Conservation (phyloP, 495 filamentous ascomycete genomes). For the Jackrogersella multiformis region DNA sequence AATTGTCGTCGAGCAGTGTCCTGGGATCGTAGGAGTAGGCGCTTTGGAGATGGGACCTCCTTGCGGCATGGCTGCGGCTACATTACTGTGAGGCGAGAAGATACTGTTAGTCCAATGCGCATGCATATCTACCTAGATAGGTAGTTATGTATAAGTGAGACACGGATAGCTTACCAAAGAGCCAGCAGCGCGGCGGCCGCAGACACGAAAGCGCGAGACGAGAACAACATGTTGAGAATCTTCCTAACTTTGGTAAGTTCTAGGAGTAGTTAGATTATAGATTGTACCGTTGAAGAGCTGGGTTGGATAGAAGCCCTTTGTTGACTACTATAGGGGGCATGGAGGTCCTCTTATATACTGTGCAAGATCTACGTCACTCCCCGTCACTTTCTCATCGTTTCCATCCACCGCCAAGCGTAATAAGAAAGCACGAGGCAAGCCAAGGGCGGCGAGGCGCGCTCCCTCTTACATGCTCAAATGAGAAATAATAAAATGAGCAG, state of each 20-base stretch:
- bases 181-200: conserved; percentile 22
- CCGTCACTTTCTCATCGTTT: not conserved
- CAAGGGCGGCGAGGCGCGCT: not conserved
- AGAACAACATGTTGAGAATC: conserved; percentile 29
- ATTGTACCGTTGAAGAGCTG: not conserved
- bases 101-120: not conserved
- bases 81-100: conserved; percentile 14
- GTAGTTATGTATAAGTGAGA: not conserved
- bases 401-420: conserved; percentile 4
- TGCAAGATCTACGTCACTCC: conserved; percentile 3
- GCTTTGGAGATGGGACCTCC: conserved; percentile 7
- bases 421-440: conserved; percentile 11
- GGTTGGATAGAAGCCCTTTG: not conserved
- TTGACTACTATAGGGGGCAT: not conserved
- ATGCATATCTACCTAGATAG: not conserved
- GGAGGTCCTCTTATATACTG: conserved; percentile 12
- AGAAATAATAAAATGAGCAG: conserved; percentile 9
- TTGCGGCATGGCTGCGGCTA: conserved; percentile 13
- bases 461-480: conserved; percentile 23
- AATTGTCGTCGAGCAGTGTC: conserved; percentile 40
- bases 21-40: conserved; percentile 31
- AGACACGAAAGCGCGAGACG: conserved; percentile 18
- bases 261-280: too few relatives aligned
- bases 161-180: conserved; percentile 25
- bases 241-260: not conserved